phyloP scores from a whole-genome alignment of 768 basidiomycete genomes.

The Kwoniella europaea region DNA sequence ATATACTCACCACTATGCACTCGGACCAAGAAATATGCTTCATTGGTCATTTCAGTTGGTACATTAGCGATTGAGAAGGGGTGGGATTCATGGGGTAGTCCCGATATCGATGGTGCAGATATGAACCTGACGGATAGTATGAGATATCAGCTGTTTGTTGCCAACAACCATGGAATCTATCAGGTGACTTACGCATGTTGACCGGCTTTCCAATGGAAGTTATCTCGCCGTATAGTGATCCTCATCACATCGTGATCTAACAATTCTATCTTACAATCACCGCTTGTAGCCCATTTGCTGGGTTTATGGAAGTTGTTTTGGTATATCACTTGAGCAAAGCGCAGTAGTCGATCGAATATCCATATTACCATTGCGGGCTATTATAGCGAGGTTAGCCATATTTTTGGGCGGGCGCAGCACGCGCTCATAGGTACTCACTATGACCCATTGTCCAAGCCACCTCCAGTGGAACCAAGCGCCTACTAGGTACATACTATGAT shows the following conservation, averaged over 20 bases:
- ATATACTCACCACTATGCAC: conserved; percentile 38
- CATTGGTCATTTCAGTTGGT: conserved; percentile 27
- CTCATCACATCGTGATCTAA: conserved; percentile 42
- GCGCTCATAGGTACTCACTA: conserved; percentile 25
- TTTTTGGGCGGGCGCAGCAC: too few species aligned
- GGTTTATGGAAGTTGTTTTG: conserved; percentile 48
- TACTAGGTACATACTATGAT: conserved; percentile 39
- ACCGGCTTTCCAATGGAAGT: conserved; percentile 33
- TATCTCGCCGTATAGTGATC: conserved; percentile 24
- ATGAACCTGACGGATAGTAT: conserved; percentile 43
- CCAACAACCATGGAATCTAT: too few species aligned
- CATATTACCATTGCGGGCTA: conserved; percentile 53
- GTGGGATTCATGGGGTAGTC: conserved; percentile 52
- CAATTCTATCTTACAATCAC: conserved; percentile 35
- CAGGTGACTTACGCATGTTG: conserved; percentile 40
- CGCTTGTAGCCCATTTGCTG: conserved; percentile 6
- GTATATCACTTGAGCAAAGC: conserved; percentile 39
- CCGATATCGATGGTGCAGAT: conserved; percentile 50
- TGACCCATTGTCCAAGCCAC: conserved; percentile 37
- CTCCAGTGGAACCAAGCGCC: conserved; percentile 47
- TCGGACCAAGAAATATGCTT: conserved; percentile 40
- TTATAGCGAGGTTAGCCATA: background rate
- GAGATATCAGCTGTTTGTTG: background rate
- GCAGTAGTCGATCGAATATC: conserved; percentile 51
- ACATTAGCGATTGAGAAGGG: conserved; percentile 55